Base-by-base conservation (phyloP, 164 flowering plant species). In the Vitis rotundifolia region DNA sequence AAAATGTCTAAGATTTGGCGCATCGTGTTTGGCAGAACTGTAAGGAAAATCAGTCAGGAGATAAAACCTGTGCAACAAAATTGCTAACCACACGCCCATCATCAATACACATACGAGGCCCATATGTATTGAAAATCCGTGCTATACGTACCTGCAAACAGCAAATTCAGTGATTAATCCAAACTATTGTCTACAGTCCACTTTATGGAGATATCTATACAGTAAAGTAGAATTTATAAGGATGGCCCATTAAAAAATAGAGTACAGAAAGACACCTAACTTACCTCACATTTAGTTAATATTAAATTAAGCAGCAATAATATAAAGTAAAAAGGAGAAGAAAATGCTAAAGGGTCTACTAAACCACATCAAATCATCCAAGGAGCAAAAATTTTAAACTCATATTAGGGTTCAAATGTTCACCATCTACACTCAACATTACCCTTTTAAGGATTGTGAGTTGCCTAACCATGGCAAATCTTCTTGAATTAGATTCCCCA, bases 51-150 rank as follows among this genome's bases (percentile, higher is more conserved):
- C 49, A 56, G 59, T 31, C 49, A 31, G 54, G 67, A 59, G 60
- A 72, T n/a, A 66, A 67, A 73, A 92, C 97, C 97, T 92, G 98
- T 72, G 94, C 92, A 68, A 93, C 97, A 75, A 91, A 93, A 65
- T 91, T 93, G 89, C 98, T 93, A 59, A 93, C 98, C 59, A 93
- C 98, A 67, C 97, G 94, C 52, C 98, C 98, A 78, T 93, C 98
- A 87, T 93, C 97, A 51, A 91, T 70, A 73, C 97, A 88, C 98
- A 93, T 93, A 18, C 97, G 89, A 22, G 97, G 98, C 49, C 98
- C 98, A 72, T 93, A 93, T 48, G 98, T 91, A 71, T 93, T 93
- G 75, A 93, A 93, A 64, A 93, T 93, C 5, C 98, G 89, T 65
- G 98, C 98, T 71, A 93, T 91, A 11, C 98, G 88, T 50, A 93